phyloP scores from a whole-genome alignment of 2,329 filamentous ascomycete genomes.

The Pseudopyricularia javanii region DNA sequence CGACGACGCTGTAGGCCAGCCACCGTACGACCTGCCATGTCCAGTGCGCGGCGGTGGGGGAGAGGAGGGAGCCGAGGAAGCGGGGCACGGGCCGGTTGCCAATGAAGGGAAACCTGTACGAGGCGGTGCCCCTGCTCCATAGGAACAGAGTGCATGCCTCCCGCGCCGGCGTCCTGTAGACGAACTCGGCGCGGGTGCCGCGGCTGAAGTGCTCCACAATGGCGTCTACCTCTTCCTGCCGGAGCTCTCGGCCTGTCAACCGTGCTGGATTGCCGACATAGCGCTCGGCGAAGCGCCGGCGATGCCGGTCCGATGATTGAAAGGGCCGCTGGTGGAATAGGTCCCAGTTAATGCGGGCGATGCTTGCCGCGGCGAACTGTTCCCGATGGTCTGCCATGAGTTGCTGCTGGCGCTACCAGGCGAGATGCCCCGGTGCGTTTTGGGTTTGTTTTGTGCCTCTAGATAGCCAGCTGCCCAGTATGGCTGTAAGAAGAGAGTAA shows the following conservation, averaged over 20 bases:
- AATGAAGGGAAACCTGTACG: slow-evolving; percentile 10
- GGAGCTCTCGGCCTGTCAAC: slow-evolving; percentile 5
- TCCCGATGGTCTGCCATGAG: not conserved
- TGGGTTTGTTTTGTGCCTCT: not conserved
- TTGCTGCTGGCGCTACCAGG: not conserved
- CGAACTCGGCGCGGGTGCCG: not conserved
- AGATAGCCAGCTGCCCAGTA: not conserved
- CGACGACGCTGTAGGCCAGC: not conserved
- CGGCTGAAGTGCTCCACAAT: slow-evolving; percentile 6
- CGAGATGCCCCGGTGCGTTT: not conserved
- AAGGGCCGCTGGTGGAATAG: not conserved
- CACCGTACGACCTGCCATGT: not conserved
- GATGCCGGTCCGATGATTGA: slow-evolving; percentile 5
- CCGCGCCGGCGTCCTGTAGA: slow-evolving; percentile 4
- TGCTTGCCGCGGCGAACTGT: not conserved
- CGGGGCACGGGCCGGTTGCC: slow-evolving; percentile 4
- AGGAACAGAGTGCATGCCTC: slow-evolving; percentile 4
- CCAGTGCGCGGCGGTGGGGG: slow-evolving; percentile 2
- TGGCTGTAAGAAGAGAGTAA: not conserved
- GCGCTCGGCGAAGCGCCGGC: slow-evolving; percentile 4
- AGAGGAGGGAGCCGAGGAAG: slow-evolving; percentile 7
- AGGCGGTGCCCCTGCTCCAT: slow-evolving; percentile 5
- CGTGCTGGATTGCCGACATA: slow-evolving; percentile 5
- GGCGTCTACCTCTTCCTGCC: slow-evolving; percentile 8
- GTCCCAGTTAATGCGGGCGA: slow-evolving; percentile 1